These are phyloP conservation scores for Suhomyces bribrorum DNA, from an alignment of 1,139 yeast genomes.

Conservation along the genomic window DNA sequence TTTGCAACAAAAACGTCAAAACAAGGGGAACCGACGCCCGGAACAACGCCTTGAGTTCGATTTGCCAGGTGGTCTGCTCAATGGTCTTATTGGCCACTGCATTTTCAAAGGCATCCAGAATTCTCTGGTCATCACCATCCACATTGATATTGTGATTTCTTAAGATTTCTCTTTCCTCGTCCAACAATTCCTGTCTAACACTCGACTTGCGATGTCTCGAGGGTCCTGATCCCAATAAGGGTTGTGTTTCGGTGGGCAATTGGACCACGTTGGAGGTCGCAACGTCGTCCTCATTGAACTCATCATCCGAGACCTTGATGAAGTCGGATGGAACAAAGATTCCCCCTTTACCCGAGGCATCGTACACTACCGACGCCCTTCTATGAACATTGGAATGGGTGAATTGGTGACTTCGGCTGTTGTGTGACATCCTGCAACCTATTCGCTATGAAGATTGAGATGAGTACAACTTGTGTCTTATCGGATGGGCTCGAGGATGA, in stretches of 20 bases:
- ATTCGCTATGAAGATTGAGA: not conserved
- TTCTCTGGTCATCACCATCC: constrained; percentile 28
- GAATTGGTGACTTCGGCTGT: constrained; percentile 37
- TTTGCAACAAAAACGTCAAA: constrained; percentile 54
- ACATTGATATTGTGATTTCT: constrained; percentile 30
- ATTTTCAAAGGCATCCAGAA: constrained; percentile 38
- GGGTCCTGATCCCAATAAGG: constrained; percentile 13
- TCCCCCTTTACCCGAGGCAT: constrained; percentile 56
- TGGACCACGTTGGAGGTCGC: constrained; percentile 11
- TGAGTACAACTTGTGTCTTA: no score
- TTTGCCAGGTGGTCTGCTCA: constrained; percentile 25
- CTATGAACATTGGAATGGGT: constrained; percentile 49
- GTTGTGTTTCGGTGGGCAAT: constrained; percentile 20
- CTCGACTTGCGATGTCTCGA: constrained; percentile 25
- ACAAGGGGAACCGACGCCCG: constrained; percentile 54
- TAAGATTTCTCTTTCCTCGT: constrained; percentile 41
- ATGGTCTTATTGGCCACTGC: constrained; percentile 34
- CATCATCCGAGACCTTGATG: constrained; percentile 16
- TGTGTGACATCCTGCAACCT: constrained; percentile 2
- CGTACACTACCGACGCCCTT: constrained; percentile 54
- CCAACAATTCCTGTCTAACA: constrained; percentile 30
- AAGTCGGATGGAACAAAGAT: constrained; percentile 55
- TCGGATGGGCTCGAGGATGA: no score
- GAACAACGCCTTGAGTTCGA: constrained; percentile 44
- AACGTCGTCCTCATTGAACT: constrained; percentile 14